These are phyloP conservation scores for Angophora floribunda DNA, from an alignment of 345 rosid genomes.

Conservation along the genomic window DNA sequence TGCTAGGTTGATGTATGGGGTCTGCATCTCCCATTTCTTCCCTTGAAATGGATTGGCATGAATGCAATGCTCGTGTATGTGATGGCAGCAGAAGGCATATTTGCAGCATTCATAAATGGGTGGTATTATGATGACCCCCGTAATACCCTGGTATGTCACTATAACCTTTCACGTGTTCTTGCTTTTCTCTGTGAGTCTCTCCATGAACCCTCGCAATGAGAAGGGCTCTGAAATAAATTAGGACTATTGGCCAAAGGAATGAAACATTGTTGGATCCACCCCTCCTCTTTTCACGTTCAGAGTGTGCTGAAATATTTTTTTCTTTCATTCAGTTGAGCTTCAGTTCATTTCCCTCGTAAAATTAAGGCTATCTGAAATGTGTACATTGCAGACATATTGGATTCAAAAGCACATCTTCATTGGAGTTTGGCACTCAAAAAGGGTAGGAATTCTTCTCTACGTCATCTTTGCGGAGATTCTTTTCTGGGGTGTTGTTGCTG, in stretches of 20 bases:
- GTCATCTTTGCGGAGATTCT: slow-evolving; percentile 73
- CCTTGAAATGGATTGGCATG: slow-evolving; percentile 89
- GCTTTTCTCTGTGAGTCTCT: background rate
- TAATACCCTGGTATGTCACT: slow-evolving; percentile 46
- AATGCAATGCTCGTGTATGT: slow-evolving; percentile 93
- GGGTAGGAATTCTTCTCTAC: slow-evolving; percentile 52
- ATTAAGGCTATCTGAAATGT: background rate
- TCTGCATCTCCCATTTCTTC: slow-evolving; percentile 35
- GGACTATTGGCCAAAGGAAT: background rate
- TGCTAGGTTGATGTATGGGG: slow-evolving; percentile 61
- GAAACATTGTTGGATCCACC: background rate
- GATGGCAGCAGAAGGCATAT: slow-evolving; percentile 90
- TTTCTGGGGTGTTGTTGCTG: slow-evolving; percentile 59
- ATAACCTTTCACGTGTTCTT: background rate
- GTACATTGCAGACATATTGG: slow-evolving; percentile 47
- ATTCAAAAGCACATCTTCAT: slow-evolving; percentile 54
- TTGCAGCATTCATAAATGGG: slow-evolving; percentile 81
- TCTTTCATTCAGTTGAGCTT: background rate
- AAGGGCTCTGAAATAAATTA: background rate
- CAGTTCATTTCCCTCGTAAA: background rate
- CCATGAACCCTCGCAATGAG: background rate
- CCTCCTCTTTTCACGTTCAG: background rate
- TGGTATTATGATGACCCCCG: slow-evolving; percentile 72
- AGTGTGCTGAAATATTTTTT: background rate
- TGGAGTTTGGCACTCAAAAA: slow-evolving; percentile 51